These are phyloP conservation scores for Colletotrichum tropicicola DNA, from an alignment of 2,329 filamentous ascomycete species.

Conservation along the genomic window DNA sequence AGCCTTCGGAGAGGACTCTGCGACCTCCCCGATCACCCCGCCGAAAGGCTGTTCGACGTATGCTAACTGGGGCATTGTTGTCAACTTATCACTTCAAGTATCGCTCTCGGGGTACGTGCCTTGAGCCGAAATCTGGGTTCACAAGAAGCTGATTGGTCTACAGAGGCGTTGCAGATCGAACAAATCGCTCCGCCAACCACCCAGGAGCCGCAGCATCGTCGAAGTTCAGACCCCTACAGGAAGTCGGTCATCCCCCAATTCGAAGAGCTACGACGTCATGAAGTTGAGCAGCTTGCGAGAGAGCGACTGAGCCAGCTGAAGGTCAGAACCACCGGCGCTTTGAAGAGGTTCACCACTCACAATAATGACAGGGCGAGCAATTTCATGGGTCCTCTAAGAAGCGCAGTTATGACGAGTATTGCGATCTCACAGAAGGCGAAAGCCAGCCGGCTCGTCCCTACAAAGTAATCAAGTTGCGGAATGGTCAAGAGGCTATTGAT, in stretches of 20 bases:
- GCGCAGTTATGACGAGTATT: slow-evolving; percentile 35
- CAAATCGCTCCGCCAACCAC: slow-evolving; percentile 40
- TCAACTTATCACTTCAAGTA: slow-evolving; percentile 42
- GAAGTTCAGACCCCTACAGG: not conserved
- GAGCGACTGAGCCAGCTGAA: slow-evolving; percentile 39
- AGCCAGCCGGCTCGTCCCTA: not conserved
- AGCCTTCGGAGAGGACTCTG: not conserved
- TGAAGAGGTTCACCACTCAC: not conserved
- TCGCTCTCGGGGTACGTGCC: slow-evolving; percentile 37
- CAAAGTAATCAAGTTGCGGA: slow-evolving; percentile 20
- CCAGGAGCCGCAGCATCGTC: slow-evolving; percentile 29
- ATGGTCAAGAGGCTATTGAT: slow-evolving; percentile 23
- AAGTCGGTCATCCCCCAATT: slow-evolving; percentile 1
- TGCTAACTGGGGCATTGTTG: slow-evolving; percentile 33
- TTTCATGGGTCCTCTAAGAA: slow-evolving; percentile 35
- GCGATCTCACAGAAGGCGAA: slow-evolving; percentile 37
- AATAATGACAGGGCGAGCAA: slow-evolving; percentile 1
- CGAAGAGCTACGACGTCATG: slow-evolving; percentile 33
- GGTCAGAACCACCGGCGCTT: slow-evolving; percentile 19
- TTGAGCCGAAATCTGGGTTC: not conserved
- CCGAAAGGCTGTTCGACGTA: not conserved
- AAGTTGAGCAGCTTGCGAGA: slow-evolving; percentile 39
- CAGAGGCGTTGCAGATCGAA: slow-evolving; percentile 42
- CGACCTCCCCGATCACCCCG: not conserved
- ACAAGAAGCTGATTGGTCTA: not conserved